Base-by-base conservation (phyloP, 768 basidiomycete species). In the Trametes meyenii region DNA sequence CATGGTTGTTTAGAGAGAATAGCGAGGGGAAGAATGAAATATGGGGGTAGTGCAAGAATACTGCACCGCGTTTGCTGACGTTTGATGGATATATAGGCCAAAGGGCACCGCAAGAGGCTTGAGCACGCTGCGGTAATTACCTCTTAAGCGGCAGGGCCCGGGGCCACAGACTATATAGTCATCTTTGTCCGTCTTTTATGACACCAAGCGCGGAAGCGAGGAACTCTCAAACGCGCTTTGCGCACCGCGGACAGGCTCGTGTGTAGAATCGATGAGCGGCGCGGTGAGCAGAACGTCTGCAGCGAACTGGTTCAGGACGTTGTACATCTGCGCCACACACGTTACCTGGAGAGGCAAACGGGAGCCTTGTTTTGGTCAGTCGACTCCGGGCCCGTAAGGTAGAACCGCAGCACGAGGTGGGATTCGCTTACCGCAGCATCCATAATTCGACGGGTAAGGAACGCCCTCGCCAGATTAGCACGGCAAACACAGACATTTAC, bases 361-460 rank as follows among this genome's bases (percentile, higher is more conserved):
- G 29, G 8, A 8, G 29, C 3, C 8, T 33, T 33, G 29, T 33
- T 33, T 33, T 8, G 29, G 4, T 33, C 29, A 33, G 29, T 33
- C 29, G 29, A 33, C 29, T 3, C 29, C 29, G 29, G 50, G 17
- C 2, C 36, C 50, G 50, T 50, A n/a, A 50, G 50, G 43, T 13
- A 16, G 21, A 24, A 17, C n/a, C 12, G 21, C 24, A 26, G 52
- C 52, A 54, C 21, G 52, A 54, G 52, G 52, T 29, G 29, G 52
- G 52, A 44, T 29, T 14, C 24, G 13, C 52, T 43, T 54, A 54
- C 52, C 52, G 52, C 52, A 53, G 52, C 52, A 53, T 33, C 59
- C 19, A 23, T 14, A 54, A 53, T 23, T 55, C 29, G 21, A 46
- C 45, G 45, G 21, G 14, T 3, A 3, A 44, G 43, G 17, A n/a